phyloP scores from a whole-genome alignment of 306 rosid species.

The Spatholobus suberectus region DNA sequence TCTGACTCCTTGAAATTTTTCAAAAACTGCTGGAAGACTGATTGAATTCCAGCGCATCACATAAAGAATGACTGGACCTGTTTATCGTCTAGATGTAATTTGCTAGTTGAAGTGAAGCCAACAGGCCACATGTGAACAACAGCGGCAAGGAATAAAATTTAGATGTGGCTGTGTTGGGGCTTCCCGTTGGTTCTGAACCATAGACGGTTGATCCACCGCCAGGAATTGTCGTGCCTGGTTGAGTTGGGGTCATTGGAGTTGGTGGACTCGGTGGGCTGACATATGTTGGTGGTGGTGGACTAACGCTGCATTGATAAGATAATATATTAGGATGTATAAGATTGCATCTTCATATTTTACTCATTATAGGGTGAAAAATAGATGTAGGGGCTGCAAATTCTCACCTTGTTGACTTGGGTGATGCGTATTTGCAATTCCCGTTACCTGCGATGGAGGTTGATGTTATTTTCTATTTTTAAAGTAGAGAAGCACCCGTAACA shows the following conservation, averaged over 20 bases:
- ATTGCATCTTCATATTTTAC: no score
- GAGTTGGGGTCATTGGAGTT: constrained; percentile 37
- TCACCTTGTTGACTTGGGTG: constrained; percentile 71
- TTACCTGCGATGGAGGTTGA: constrained; percentile 56
- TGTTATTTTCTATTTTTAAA: constrained; percentile 29
- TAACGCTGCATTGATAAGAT: constrained; percentile 57
- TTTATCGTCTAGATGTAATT: constrained; percentile 52
- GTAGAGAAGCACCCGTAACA: constrained; percentile 12
- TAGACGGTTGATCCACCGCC: constrained; percentile 63
- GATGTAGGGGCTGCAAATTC: constrained; percentile 34
- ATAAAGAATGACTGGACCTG: constrained; percentile 46
- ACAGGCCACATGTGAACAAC: constrained; percentile 51
- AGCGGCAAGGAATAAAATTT: constrained; percentile 44
- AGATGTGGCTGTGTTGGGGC: constrained; percentile 67
- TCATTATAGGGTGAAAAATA: constrained; percentile 28
- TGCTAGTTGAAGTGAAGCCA: constrained; percentile 56
- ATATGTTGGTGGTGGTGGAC: constrained; percentile 50
- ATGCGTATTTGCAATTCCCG: constrained; percentile 69
- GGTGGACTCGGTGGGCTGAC: constrained; percentile 47
- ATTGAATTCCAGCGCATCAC: constrained; percentile 55
- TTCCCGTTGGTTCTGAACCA: constrained; percentile 74
- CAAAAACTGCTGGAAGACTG: constrained; percentile 56
- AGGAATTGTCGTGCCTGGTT: constrained; percentile 55
- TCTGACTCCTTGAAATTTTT: constrained; percentile 46
- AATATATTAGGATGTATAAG: constrained; percentile 33